Evolutionary conservation across 352 stramenopile species (phyloP).

Genomic region (Pythium folliculosum): DNA sequence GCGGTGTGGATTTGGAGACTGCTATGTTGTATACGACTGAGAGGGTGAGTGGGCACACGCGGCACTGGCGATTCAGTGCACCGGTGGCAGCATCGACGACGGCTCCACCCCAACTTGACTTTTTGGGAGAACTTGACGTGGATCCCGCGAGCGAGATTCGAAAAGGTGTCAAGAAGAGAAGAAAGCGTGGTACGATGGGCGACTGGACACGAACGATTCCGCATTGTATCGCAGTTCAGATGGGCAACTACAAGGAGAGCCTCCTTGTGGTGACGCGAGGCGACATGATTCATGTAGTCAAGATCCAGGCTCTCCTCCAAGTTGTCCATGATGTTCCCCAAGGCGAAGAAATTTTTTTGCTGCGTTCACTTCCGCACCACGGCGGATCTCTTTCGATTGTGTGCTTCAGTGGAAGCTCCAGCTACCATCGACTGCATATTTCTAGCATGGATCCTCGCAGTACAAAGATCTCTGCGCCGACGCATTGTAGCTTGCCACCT

Average conservation of each 20-base stretch:
- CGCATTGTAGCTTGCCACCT: background rate
- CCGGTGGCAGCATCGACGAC: background rate
- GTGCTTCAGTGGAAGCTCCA: constrained; percentile 20
- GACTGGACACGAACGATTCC: constrained; percentile 24
- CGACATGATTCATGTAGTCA: constrained; percentile 69
- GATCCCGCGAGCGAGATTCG: background rate
- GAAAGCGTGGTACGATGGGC: constrained; percentile 15
- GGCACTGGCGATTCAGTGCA: constrained; percentile 27
- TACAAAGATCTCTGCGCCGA: constrained; percentile 23
- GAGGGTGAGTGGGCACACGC: constrained; percentile 1
- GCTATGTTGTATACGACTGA: constrained; percentile 30
- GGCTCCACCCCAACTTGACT: constrained; percentile 8
- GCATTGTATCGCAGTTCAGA: constrained; percentile 56
- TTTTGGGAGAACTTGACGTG: constrained; percentile 19
- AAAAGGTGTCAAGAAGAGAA: constrained; percentile 10
- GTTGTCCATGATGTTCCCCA: constrained; percentile 26
- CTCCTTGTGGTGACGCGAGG: constrained; percentile 51
- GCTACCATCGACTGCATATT: constrained; percentile 7
- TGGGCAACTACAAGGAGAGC: constrained; percentile 48
- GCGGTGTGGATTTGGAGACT: background rate
- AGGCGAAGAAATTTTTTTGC: constrained; percentile 27
- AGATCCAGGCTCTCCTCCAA: constrained; percentile 52
- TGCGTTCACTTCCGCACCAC: constrained; percentile 22
- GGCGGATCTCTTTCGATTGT: constrained; percentile 32
- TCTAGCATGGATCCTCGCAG: constrained; percentile 7